Percentiles rank a stretch among this genome's conserved stretches.
Evolutionary conservation across 257 asterid species (phyloP).

Genomic region (Paraleonurus japonicus): DNA sequence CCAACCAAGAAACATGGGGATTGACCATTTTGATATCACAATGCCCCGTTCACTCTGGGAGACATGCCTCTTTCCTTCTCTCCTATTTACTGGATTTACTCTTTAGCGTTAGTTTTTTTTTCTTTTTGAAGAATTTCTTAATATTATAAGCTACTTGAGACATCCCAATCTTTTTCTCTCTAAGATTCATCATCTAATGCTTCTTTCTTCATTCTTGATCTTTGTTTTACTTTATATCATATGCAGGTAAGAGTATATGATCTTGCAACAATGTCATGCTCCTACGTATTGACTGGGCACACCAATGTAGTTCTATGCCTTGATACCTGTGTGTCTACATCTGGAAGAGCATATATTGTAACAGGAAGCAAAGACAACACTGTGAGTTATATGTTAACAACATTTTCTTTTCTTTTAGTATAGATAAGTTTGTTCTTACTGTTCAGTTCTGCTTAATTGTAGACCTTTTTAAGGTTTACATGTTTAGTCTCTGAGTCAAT

Average conservation of each 20-base stretch:
- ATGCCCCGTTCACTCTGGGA: not conserved
- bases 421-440: slow-evolving; percentile 9
- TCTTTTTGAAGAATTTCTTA: not conserved
- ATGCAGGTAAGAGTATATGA: slow-evolving; percentile 90
- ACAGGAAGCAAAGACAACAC: slow-evolving; percentile 94
- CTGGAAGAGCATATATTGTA: slow-evolving; percentile 68
- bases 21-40: not conserved
- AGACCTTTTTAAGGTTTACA: not conserved
- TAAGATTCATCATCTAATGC: not conserved
- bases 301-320: slow-evolving; percentile 81
- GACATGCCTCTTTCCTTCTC: not conserved
- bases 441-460: not conserved
- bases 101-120: not conserved
- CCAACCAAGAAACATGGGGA: not conserved
- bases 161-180: not conserved
- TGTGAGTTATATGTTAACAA: slow-evolving; percentile 47
- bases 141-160: not conserved
- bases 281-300: slow-evolving; percentile 90
- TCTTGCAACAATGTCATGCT: slow-evolving; percentile 92
- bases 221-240: slow-evolving; percentile 1
- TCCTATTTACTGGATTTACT: not conserved
- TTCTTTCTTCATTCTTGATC: not conserved
- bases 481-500: slow-evolving; percentile 25
- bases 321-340: slow-evolving; percentile 67
- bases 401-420: not conserved